These are phyloP conservation scores for Psophocarpus tetragonolobus DNA, from an alignment of 306 rosid species.

Conservation along the genomic window DNA sequence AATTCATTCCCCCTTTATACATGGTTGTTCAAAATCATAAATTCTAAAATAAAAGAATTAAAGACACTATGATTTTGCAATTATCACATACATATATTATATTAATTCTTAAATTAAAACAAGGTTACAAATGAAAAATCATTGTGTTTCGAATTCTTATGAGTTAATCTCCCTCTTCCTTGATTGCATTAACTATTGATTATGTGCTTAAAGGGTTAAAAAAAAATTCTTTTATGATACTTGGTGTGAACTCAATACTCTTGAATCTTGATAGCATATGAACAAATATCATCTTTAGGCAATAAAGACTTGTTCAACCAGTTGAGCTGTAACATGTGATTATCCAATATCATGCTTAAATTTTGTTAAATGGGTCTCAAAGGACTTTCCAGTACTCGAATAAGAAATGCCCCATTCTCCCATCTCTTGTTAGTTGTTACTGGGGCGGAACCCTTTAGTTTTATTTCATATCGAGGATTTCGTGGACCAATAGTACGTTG, in stretches of 20 bases:
- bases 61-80: too few relatives aligned
- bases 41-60: too few relatives aligned
- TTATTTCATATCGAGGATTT: not conserved
- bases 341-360: not conserved
- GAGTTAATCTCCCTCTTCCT: not conserved
- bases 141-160: too few relatives aligned
- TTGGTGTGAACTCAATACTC: constrained; percentile 2
- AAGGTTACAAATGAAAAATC: too few relatives aligned
- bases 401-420: constrained; percentile 4
- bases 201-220: not conserved
- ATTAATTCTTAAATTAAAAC: too few relatives aligned
- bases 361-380: not conserved
- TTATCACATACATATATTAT: too few relatives aligned
- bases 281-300: not conserved
- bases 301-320: not conserved
- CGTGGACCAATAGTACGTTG: not conserved
- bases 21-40: too few relatives aligned
- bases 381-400: not conserved
- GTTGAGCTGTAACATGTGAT: not conserved
- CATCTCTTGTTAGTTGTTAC: not conserved
- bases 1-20: too few relatives aligned
- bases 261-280: not conserved
- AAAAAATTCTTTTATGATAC: not conserved
- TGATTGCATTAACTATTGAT: not conserved
- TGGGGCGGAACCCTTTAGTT: not conserved